These are phyloP conservation scores for Allium cepa DNA, from an alignment of 106 monocot species.

Conservation along the genomic window DNA sequence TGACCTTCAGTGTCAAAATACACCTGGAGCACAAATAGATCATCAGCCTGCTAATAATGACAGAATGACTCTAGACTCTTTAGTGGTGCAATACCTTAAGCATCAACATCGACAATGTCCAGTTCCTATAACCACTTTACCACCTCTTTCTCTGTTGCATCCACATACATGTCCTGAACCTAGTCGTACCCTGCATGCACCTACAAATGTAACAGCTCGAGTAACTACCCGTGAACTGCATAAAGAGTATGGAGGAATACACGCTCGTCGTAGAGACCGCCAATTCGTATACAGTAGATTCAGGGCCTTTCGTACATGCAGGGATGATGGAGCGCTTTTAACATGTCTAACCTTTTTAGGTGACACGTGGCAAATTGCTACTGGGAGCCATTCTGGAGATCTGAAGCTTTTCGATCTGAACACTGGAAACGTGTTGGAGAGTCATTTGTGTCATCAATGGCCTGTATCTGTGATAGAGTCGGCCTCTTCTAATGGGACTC, in stretches of 20 bases:
- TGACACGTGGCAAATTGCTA: slow-evolving; percentile 54
- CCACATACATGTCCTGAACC: slow-evolving; percentile 95
- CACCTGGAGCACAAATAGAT: slow-evolving; percentile 29
- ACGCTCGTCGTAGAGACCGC: slow-evolving; percentile 67
- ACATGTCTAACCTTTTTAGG: slow-evolving; percentile 84
- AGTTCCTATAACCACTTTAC: slow-evolving; percentile 91
- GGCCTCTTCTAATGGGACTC: slow-evolving; percentile 34
- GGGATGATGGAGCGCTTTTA: slow-evolving; percentile 74
- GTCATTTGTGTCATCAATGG: slow-evolving; percentile 56
- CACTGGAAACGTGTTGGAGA: slow-evolving; percentile 62
- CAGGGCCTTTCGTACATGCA: slow-evolving; percentile 75
- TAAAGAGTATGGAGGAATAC: slow-evolving; percentile 66
- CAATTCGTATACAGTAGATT: slow-evolving; percentile 96
- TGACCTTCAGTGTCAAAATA: slow-evolving; percentile 21
- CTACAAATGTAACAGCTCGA: slow-evolving; percentile 78
- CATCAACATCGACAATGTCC: slow-evolving; percentile 97
- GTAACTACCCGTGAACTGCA: slow-evolving; percentile 57
- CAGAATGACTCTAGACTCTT: slow-evolving; percentile 81
- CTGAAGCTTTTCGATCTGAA: slow-evolving; percentile 77
- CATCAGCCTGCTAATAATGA: slow-evolving; percentile 45
- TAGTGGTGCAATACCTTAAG: slow-evolving; percentile 96
- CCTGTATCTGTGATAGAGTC: slow-evolving; percentile 59
- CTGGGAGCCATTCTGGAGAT: slow-evolving; percentile 81
- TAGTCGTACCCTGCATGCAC: slow-evolving; percentile 73
- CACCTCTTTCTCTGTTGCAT: slow-evolving; percentile 90